These are phyloP conservation scores for Anaeramoeba ignava DNA, from an alignment of 78 protist genomes.

Conservation along the genomic window DNA sequence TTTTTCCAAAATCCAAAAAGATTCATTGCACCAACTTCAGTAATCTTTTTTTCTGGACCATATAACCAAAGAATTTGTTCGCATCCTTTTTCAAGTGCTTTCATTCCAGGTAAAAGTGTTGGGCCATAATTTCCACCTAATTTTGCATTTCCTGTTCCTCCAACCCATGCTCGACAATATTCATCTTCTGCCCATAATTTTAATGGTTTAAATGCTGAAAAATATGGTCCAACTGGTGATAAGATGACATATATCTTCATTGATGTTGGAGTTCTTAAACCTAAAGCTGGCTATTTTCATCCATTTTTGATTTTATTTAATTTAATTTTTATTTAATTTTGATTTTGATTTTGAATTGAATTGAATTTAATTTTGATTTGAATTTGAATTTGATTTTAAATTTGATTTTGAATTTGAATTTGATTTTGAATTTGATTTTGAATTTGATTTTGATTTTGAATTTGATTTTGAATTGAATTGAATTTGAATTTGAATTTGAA, in stretches of 20 bases:
- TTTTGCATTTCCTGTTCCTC: constrained; percentile 67
- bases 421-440: no score
- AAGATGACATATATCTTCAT: constrained; percentile 51
- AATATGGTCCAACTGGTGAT: constrained; percentile 96
- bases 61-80: constrained; percentile 89
- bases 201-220: constrained; percentile 83
- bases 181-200: constrained; percentile 57
- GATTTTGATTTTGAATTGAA: no score
- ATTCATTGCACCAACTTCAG: constrained; percentile 98
- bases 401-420: no score
- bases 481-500: no score
- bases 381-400: no score
- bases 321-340: no score
- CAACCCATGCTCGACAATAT: constrained; percentile 60
- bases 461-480: no score
- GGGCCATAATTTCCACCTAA: constrained; percentile 90
- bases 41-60: constrained; percentile 49
- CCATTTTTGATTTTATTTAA: no score
- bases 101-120: constrained; percentile 56
- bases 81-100: constrained; percentile 72
- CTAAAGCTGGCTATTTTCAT: constrained; percentile 46
- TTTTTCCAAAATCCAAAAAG: constrained; percentile 69
- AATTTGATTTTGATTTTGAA: no score
- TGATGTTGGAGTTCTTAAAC: constrained; percentile 38
- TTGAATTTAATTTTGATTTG: no score